These are phyloP conservation scores for Singerocomus inundabilis DNA, from an alignment of 1,284 basidiomycete genomes.

Conservation along the genomic window DNA sequence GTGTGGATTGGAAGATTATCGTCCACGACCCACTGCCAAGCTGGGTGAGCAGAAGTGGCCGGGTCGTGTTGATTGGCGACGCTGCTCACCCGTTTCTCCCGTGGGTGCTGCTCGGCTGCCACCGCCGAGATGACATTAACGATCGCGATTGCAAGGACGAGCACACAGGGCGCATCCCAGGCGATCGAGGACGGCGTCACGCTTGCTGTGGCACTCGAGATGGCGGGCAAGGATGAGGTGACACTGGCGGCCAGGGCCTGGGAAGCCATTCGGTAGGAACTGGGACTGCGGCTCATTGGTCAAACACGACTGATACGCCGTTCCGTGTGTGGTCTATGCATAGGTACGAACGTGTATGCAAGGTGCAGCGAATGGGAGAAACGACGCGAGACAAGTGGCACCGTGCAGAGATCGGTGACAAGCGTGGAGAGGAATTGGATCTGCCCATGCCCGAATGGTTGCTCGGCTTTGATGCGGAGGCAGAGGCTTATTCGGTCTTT, in stretches of 20 bases:
- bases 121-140: background rate
- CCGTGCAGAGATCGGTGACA: constrained; percentile 17
- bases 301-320: background rate
- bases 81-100: constrained; percentile 34
- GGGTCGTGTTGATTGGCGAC: constrained; percentile 31
- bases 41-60: constrained; percentile 30
- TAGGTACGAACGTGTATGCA: constrained; percentile 29
- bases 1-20: constrained; percentile 35
- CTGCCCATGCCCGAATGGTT: constrained; percentile 33
- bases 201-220: constrained; percentile 23
- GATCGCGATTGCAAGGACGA: constrained; percentile 20
- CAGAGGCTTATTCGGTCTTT: constrained; percentile 24
- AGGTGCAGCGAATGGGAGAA: constrained; percentile 30
- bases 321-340: background rate
- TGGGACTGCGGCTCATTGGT: background rate
- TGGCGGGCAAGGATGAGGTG: constrained; percentile 24
- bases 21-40: constrained; percentile 32
- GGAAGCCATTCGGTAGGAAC: constrained; percentile 30
- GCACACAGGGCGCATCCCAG: constrained; percentile 31
- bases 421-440: constrained; percentile 12
- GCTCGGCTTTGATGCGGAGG: constrained; percentile 29
- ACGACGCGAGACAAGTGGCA: constrained; percentile 32
- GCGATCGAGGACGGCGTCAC: constrained; percentile 33
- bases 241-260: constrained; percentile 22
- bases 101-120: constrained; percentile 10